Base-by-base conservation (phyloP, 2,329 filamentous ascomycete species). In the Ascochyta koolunga region DNA sequence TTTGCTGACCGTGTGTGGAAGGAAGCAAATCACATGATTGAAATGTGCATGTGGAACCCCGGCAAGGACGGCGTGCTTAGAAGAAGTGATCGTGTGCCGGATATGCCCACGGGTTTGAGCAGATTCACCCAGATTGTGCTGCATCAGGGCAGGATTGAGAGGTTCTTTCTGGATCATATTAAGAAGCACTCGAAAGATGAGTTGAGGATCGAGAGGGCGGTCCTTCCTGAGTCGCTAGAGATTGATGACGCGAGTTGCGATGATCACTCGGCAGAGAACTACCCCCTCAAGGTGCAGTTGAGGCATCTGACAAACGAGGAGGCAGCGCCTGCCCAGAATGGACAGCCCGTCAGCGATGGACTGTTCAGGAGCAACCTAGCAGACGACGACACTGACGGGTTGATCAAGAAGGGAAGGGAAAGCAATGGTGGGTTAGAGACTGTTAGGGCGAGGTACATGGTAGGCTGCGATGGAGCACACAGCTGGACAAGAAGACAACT, bases 101-200 rank as follows among this genome's bases (percentile, higher is more conserved):
- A 90, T 69, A 87, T 83, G 0, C 83, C 84, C 39, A 79, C 81
- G 0, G 85, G 84, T 0, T 77, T 88, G 43, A 86, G 81, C 19
- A 80, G 82, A 5, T 89, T 88, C 60, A 83, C 85, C 49, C 83
- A 90, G 66, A 82, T 86, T 3, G 84, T 89, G 4, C 71, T 92
- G 33, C 88, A 90, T 61, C 89, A 91, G 72, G 89, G 87, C 3
- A 82, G 87, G 1, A 85, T 90, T 55, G 88, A 91, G 66, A 77
- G 81, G 1, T 88, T 87, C 67, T 86, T 89, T 61, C 76, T 88
- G 0, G 85, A 89, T 57, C 80, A 82, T 39, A 83, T 89, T 45
- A 79, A 80, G 58, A 75, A 83, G 47, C 71, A 83, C 62, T 82
- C 80, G 2, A 79, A 82, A 15, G 80, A 86, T 40, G 66, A 70